Percentiles rank a stretch among this genome's conserved stretches.
phyloP scores from a whole-genome alignment of 352 stramenopile genomes.

The Phytopythium ostracodes region DNA sequence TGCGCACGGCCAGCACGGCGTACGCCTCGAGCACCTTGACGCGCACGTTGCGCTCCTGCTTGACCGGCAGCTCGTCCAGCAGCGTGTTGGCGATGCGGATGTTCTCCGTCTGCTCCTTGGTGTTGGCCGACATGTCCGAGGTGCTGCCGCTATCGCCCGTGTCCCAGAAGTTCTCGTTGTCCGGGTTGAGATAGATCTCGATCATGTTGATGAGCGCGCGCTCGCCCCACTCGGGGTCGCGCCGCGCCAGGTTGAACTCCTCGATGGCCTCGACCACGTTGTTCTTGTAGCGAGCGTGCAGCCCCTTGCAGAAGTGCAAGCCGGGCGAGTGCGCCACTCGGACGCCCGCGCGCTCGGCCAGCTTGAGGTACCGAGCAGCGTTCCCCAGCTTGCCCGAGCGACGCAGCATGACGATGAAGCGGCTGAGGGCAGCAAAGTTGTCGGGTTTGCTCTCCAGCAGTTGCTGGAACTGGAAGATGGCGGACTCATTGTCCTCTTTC shows the following conservation, averaged over 20 bases:
- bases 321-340: conserved; percentile 77
- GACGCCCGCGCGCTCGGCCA: conserved; percentile 71
- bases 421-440: conserved; percentile 88
- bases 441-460: conserved; percentile 86
- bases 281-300: conserved; percentile 90
- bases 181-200: conserved; percentile 93
- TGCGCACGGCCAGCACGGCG: conserved; percentile 71
- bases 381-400: conserved; percentile 77
- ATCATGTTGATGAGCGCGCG: conserved; percentile 91
- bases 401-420: conserved; percentile 86
- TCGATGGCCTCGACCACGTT: conserved; percentile 88
- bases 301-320: conserved; percentile 88
- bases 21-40: conserved; percentile 88
- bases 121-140: conserved; percentile 33
- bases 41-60: conserved; percentile 47
- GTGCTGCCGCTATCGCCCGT: conserved; percentile 14
- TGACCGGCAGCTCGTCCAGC: conserved; percentile 77
- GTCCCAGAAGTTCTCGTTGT: conserved; percentile 93
- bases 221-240: conserved; percentile 86
- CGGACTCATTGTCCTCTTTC: conserved; percentile 84
- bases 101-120: conserved; percentile 82
- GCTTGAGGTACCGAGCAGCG: conserved; percentile 67
- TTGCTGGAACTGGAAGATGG: conserved; percentile 88
- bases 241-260: conserved; percentile 86
- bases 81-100: conserved; percentile 87